These are phyloP conservation scores for Termitomyces bulborhizus DNA, from an alignment of 768 basidiomycete genomes.

Conservation along the genomic window DNA sequence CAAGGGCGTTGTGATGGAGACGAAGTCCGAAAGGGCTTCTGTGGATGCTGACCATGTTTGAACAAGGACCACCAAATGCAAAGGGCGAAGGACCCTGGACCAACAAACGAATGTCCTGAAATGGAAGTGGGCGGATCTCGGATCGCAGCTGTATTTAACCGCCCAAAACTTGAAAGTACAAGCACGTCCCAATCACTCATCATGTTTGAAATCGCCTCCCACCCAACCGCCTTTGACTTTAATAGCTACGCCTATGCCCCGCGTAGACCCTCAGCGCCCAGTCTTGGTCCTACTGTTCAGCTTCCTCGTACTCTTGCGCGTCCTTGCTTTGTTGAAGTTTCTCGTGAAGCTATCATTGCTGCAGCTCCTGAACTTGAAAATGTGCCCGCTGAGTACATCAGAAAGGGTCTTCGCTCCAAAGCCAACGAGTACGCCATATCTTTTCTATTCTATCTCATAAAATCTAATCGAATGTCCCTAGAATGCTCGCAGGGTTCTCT, in stretches of 20 bases:
- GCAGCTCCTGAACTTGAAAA: constrained; percentile 60
- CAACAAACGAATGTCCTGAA: constrained; percentile 36
- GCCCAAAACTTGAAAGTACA: not conserved
- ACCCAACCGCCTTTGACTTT: constrained; percentile 32
- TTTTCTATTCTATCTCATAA: constrained; percentile 12
- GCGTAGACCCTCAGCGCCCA: constrained; percentile 16
- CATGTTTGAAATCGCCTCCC: constrained; percentile 46
- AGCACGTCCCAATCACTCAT: not conserved
- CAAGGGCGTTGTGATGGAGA: constrained; percentile 25
- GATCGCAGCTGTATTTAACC: constrained; percentile 27
- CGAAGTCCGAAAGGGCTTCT: constrained; percentile 8
- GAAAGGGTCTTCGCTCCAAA: constrained; percentile 46
- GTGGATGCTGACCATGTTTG: not conserved
- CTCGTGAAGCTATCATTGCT: constrained; percentile 52
- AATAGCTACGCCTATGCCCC: constrained; percentile 30
- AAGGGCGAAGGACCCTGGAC: constrained; percentile 15
- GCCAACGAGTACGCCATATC: constrained; percentile 33
- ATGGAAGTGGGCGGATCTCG: constrained; percentile 25
- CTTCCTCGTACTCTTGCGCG: constrained; percentile 68
- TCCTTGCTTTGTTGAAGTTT: constrained; percentile 52
- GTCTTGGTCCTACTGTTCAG: constrained; percentile 36
- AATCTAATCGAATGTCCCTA: constrained; percentile 16
- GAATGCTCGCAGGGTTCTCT: constrained; percentile 50
- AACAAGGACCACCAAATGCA: constrained; percentile 25
- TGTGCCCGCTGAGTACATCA: constrained; percentile 66